Conservation (phyloP, 1,284 basidiomycete species). For the Flammula alnicola region DNA sequence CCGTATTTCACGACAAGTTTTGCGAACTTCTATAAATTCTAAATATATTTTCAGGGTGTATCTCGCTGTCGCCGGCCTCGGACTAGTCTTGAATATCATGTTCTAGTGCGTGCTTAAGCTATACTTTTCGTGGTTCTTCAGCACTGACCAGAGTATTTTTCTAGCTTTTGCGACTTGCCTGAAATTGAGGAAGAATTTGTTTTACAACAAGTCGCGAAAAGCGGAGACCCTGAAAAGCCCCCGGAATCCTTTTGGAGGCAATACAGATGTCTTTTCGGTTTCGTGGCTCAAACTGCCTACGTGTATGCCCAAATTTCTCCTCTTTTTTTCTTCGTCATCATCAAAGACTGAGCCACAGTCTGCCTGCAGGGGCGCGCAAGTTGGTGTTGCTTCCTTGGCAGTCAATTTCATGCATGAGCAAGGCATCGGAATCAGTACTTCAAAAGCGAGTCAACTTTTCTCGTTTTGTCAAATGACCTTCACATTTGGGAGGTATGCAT, state of each 20-base stretch:
- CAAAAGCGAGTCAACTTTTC: constrained; percentile 65
- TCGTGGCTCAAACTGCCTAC: constrained; percentile 73
- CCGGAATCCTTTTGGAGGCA: constrained; percentile 72
- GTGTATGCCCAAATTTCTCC: too few species aligned
- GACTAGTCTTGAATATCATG: constrained; percentile 63
- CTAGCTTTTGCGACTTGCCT: constrained; percentile 73
- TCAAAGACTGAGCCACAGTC: not conserved
- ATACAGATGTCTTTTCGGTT: constrained; percentile 73
- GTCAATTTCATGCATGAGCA: constrained; percentile 73
- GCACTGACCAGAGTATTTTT: not conserved
- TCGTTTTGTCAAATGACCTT: constrained; percentile 79
- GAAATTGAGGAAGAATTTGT: constrained; percentile 74
- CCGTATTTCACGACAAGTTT: constrained; percentile 6
- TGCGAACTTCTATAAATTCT: constrained; percentile 8
- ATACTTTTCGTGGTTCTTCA: not conserved
- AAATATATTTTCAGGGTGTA: constrained; percentile 58
- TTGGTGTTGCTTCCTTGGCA: constrained; percentile 73
- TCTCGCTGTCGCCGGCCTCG: constrained; percentile 74
- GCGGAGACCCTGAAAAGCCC: constrained; percentile 46
- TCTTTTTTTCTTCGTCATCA: constrained; percentile 11
- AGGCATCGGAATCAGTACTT: constrained; percentile 57
- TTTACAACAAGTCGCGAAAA: constrained; percentile 52
- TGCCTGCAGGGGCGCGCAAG: constrained; percentile 65
- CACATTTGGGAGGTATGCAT: constrained; percentile 61
- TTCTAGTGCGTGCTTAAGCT: constrained; percentile 56